Base-by-base conservation (phyloP, 2,329 filamentous ascomycete species). In the Teratosphaeriaceae sp. region DNA sequence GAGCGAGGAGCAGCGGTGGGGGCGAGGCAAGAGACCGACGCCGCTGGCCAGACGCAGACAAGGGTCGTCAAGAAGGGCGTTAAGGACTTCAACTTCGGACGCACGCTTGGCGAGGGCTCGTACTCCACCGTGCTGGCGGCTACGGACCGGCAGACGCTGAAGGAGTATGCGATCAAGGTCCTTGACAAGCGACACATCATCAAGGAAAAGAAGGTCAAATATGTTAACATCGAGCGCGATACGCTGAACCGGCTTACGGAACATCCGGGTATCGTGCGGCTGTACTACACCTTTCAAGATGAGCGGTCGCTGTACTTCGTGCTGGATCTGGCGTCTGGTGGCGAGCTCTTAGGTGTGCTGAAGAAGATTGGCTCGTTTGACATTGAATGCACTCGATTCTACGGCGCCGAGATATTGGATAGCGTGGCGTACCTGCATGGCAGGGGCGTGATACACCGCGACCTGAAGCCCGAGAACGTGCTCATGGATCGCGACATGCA, bases 181-280 rank as follows among this genome's bases (percentile, higher is more conserved):
- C 78, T 98, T 36, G 92, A 98, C 68, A 98, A 98, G 69, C 80
- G 88, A 58, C 92, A 98, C 65, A 98, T 98, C 60, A 98, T 98
- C 73, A 98, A 97, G 67, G 92, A 98, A 69, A 97, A 95, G 68
- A 98, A 98, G 75, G 94, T 98, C 60, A 98, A 98, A 74, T 98
- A 98, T 61, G 92, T 98, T 66, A 98, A 97, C 67, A 98, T 98
- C 57, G 92, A 98, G 67, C 96, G 96, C 70, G 90, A 98, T 67
- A 97, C 92, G 0, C 73, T 98, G 43, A 98, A 98, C 62, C 82
- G 92, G 50, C 73, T 98, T 45, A 97, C 90, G 3, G 90, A 98
- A 51, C 92, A 98, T 60, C 92, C 92, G 5, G 92, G 92, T 16
- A 90, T 98, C 46, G 89, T 98, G 44, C 85, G 92, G 49, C 75